These are phyloP conservation scores for Trametes meyenii DNA, from an alignment of 768 basidiomycete genomes.

Conservation along the genomic window DNA sequence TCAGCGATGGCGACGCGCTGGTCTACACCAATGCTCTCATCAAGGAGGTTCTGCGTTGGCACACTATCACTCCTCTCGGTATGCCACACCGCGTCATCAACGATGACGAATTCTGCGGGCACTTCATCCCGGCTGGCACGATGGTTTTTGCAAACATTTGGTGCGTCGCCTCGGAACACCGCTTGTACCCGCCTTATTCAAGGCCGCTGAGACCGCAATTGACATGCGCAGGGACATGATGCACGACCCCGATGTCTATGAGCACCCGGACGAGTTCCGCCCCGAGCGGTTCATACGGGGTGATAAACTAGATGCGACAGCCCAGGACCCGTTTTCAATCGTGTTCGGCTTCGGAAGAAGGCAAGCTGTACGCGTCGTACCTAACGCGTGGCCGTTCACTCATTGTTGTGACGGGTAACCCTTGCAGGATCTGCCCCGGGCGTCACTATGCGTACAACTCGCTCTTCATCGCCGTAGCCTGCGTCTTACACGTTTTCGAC, in stretches of 20 bases:
- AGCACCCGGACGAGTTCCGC: slow-evolving; percentile 15
- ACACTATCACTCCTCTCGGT: slow-evolving; percentile 14
- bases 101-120: slow-evolving; percentile 26
- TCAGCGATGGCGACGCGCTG: slow-evolving; percentile 7
- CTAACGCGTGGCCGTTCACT: no score
- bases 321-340: slow-evolving; percentile 32
- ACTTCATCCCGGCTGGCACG: slow-evolving; percentile 29
- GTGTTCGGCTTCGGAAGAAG: slow-evolving; percentile 32
- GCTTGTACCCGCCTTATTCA: not conserved
- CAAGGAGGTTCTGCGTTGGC: slow-evolving; percentile 20
- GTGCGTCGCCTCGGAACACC: slow-evolving; percentile 1
- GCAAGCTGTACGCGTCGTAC: not conserved
- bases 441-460: slow-evolving; percentile 10
- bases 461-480: slow-evolving; percentile 6
- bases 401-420: no score
- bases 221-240: slow-evolving; percentile 4
- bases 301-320: slow-evolving; percentile 16
- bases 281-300: slow-evolving; percentile 15
- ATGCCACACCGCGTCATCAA: slow-evolving; percentile 33
- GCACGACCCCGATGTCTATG: slow-evolving; percentile 20
- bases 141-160: slow-evolving; percentile 30
- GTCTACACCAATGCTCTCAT: slow-evolving; percentile 16
- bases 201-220: no score
- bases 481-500: slow-evolving; percentile 10
- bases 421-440: slow-evolving; percentile 8